Base-by-base conservation (phyloP, 768 basidiomycete genomes). In the Mycena leptocephala region DNA sequence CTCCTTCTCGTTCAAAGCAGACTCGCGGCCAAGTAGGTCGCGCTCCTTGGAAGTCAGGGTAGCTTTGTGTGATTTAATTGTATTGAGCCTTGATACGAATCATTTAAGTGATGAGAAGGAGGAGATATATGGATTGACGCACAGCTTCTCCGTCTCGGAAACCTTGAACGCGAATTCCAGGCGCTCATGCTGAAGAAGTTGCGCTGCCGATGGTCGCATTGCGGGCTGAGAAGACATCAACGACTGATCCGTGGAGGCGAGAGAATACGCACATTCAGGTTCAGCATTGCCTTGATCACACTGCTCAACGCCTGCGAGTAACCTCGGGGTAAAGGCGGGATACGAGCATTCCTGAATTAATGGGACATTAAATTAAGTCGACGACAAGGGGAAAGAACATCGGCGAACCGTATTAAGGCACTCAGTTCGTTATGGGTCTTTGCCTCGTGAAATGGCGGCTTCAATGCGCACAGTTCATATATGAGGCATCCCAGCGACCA, bases 401-500 rank as follows among this genome's bases (percentile, higher is more conserved):
- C 18, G 66, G 81, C 90, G 16, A 48, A 93, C 94, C 95, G 89
- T 82, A 98, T 95, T 73, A 93, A 90, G 72, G 93, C 93, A 72
- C 94, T 95, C 14, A 98, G 89, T 81, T 98, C 96, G 2, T 91
- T 89, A 75, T 97, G 96, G 0, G 97, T 97, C 83, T 96, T 94
- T 1, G 97, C 96, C 84, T 96, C 96, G 79, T 97, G 95, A 81
- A 98, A 98, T 7, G 97, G 97, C 0, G 97, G 97, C 79, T 95
- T 95, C 67, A 97, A 89, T 0, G 98, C 97, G 78, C 98, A 99
- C 46, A 99, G 91, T 85, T 99, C 98, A 84, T 96, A 99, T 30
- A 99, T 96, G 35, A 99, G 90, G 85, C 98, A 99, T 1, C 98
- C 98, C 33, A 99, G 89, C 5, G 96, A 97, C 98, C 98, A 99